Base-by-base conservation (phyloP, 768 basidiomycete species). In the Dentipellis sp. region DNA sequence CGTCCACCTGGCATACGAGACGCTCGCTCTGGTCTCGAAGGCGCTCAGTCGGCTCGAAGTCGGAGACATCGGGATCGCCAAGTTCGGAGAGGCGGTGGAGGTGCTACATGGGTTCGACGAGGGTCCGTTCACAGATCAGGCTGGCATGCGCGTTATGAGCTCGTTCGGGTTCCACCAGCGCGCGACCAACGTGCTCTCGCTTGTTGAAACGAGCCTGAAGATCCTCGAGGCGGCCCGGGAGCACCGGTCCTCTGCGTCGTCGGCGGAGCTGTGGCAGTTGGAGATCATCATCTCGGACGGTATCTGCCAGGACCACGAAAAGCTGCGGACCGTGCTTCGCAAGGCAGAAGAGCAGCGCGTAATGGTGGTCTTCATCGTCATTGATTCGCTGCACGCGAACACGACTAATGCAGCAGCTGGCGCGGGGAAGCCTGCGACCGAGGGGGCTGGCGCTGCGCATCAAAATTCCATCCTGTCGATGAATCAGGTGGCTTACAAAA, bases 251-350 rank as follows among this genome's bases (percentile, higher is more conserved):
- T 75, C 77, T 69, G 75, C 75, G 45, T 86, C 85, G 16, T 75
- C 82, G 2, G 79, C 81, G 16, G 94, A 98, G 59, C 75, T 99
- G 21, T 98, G 97, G 97, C 97, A 99, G 67, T 78, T 99, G 54
- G 82, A 97, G 69, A 91, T 98, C 72, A 97, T 99, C 76, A 92
- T 99, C 58, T 97, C 94, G 14, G 97, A 99, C 64, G 97, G 97
- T n/a, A 88, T 97, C 62, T 98, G 94, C 67, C 93, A 98, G 68
- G 91, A 97, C 66, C 94, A 97, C 69, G 89, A 94, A 42, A 77
- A 79, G 62, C 76, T 99, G 51, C 83, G 88, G 38, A 83, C 83
- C 2, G 70, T 91, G 29, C 75, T 99, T 17, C 77, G 97, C 37
- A 83, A 81, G 61, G 97, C 95, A 4, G 83, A 87, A 62, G 94